Conservation (phyloP, 2,329 filamentous ascomycete species). For the Cephalotrichum gorgonifer region DNA sequence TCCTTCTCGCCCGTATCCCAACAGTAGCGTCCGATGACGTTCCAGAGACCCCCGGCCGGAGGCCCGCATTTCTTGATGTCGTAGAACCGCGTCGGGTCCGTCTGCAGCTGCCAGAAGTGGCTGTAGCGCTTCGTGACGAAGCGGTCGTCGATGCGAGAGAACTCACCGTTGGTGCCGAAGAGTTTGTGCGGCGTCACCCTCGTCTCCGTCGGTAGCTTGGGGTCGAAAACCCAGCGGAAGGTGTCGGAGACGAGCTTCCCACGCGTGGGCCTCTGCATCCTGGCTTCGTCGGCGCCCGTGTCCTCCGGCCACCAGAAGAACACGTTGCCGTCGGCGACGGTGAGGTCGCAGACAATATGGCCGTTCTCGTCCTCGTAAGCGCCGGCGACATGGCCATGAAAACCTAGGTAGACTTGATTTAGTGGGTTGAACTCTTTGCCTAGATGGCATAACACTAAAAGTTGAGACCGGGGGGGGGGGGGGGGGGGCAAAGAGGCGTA, state of each 20-base stretch:
- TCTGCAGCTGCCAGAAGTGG: slow-evolving; percentile 34
- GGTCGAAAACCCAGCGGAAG: slow-evolving; percentile 7
- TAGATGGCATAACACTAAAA: not conserved
- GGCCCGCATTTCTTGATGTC: slow-evolving; percentile 33
- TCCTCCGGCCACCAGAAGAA: slow-evolving; percentile 33
- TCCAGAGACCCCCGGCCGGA: slow-evolving; percentile 31
- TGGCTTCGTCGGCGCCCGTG: slow-evolving; percentile 8
- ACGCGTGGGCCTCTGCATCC: not conserved
- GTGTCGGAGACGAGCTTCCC: slow-evolving; percentile 3
- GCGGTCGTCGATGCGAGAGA: slow-evolving; percentile 37
- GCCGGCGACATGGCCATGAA: slow-evolving; percentile 35
- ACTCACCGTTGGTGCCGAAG: slow-evolving; percentile 35
- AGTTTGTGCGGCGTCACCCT: slow-evolving; percentile 22
- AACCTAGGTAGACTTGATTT: slow-evolving; percentile 15
- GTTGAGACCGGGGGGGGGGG: not conserved
- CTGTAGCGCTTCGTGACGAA: slow-evolving; percentile 30
- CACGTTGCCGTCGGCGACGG: slow-evolving; percentile 31
- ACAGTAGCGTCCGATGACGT: slow-evolving; percentile 33
- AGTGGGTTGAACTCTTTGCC: not conserved
- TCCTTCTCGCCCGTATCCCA: slow-evolving; percentile 26
- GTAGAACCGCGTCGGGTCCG: slow-evolving; percentile 25
- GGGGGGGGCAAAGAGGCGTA: too few species aligned
- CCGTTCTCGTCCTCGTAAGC: slow-evolving; percentile 36
- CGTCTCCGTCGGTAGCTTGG: slow-evolving; percentile 19
- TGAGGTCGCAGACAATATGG: slow-evolving; percentile 32